Percentiles rank a stretch among this genome's conserved stretches.
These are phyloP conservation scores for Cucurbita maxima DNA, from an alignment of 306 rosid genomes.

Conservation along the genomic window DNA sequence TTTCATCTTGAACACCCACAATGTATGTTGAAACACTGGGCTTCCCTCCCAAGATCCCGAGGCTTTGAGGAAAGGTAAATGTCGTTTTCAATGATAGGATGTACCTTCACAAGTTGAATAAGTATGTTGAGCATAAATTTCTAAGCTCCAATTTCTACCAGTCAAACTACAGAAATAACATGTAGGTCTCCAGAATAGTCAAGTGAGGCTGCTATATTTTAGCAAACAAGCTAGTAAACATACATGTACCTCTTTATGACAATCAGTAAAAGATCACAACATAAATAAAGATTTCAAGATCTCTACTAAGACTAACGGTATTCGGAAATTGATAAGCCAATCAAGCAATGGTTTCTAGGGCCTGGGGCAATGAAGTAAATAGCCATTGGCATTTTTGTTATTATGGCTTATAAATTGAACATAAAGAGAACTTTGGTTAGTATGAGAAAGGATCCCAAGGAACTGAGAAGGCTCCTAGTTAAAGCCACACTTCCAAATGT, in stretches of 20 bases:
- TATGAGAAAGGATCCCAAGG: background rate
- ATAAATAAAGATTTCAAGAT: background rate
- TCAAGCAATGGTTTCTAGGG: background rate
- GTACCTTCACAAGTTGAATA: conserved; percentile 32
- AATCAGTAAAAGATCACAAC: background rate
- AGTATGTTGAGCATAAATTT: conserved; percentile 1
- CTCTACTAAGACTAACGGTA: background rate
- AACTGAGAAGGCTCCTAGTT: background rate
- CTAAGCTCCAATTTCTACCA: background rate
- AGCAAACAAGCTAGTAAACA: background rate
- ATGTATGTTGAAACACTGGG: conserved; percentile 89
- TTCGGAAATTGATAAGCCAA: background rate
- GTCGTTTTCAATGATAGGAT: conserved; percentile 70
- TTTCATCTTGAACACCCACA: conserved; percentile 79
- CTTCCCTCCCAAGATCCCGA: conserved; percentile 91
- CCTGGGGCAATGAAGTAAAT: background rate
- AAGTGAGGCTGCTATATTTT: background rate
- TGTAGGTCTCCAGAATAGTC: background rate
- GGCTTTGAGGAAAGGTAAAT: conserved; percentile 82
- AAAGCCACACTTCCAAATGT: too few relatives aligned
- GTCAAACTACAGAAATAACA: background rate
- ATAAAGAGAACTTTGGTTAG: background rate
- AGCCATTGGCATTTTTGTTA: background rate
- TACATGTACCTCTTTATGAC: background rate
- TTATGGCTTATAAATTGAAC: background rate